Base-by-base conservation (phyloP, 768 basidiomycete species). In the Exidia glandulosa region DNA sequence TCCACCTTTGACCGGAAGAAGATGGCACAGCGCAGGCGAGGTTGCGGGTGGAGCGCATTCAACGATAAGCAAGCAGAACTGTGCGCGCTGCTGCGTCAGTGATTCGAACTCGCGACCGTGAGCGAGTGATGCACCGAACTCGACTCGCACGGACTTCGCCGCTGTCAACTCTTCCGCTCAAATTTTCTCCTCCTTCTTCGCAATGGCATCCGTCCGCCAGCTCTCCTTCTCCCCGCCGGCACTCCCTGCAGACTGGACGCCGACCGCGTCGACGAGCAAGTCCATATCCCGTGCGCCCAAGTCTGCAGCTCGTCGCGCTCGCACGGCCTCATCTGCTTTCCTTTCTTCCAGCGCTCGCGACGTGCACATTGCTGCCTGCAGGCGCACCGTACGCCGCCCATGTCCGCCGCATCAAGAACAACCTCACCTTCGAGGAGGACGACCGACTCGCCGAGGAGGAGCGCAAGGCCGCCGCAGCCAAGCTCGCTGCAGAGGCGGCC, bases 331-430 rank as follows among this genome's bases (percentile, higher is more conserved):
- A 31, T 34, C 59, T 65, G 56, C 48, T 62, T 27, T 56, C 60
- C 37, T 31, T 52, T 12, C 56, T 60, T 55, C 36, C 65, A 71
- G 75, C 77, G 25, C 72, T 78, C 34, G 74, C 75, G 37, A 71
- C 75, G 52, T 74, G 80, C 36, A 78, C 70, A 64, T 73, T 97
- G 52, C 81, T 95, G 57, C 89, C 94, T 29, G 90, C 87, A 32
- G 96, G 96, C 31, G 83, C 87, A 27, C 91, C 92, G 2, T 96
- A 89, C 74, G 80, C 94, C 59, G 85, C 84, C 41, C 85, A 94
- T 63, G 84, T 91, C 30, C 84, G 84, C 57, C 81, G 95, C 48
- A 77, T 85, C 2, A 71, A 89, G 16, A 80, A 94, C 66, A 79
- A 85, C 58, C 80, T 90, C 63, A 82, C 91, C 1, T 94, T 96